Conservation (phyloP, 805 yeast species). For the Saccharomycopsis selenospora region DNA sequence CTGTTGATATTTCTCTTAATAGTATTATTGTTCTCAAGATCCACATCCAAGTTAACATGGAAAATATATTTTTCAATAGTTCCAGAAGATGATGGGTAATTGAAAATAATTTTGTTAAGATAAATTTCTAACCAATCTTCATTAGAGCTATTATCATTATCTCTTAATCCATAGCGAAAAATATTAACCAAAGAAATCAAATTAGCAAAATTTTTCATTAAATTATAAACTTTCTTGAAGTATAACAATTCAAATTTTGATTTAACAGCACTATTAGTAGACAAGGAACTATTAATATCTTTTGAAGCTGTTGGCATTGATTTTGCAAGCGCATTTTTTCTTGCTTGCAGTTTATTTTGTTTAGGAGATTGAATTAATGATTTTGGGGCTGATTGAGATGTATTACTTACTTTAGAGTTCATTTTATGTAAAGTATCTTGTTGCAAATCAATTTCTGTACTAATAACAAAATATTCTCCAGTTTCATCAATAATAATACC, state of each 20-base stretch:
- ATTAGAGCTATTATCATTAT: not conserved
- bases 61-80: conserved; percentile 6
- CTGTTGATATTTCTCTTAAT: not conserved
- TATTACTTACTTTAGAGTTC: not conserved
- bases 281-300: not conserved
- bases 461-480: conserved; percentile 13
- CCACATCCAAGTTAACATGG: conserved; percentile 3
- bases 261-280: not conserved
- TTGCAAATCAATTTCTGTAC: conserved; percentile 7
- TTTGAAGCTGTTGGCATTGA: too few relatives aligned
- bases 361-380: not conserved
- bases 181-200: conserved; percentile 6
- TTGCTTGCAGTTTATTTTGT: not conserved
- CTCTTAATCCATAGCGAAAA: not conserved
- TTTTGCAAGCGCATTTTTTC: not conserved
- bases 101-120: conserved; percentile 6
- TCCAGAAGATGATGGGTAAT: not conserved
- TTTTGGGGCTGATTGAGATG: not conserved
- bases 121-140: conserved; percentile 8
- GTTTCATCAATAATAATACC: conserved; percentile 9
- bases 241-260: conserved; percentile 3
- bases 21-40: not conserved
- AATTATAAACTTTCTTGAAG: conserved; percentile 3
- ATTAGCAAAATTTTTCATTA: conserved; percentile 3
- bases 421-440: conserved; percentile 1